Conservation (phyloP, 768 basidiomycete genomes). For the Suillus lakei region DNA sequence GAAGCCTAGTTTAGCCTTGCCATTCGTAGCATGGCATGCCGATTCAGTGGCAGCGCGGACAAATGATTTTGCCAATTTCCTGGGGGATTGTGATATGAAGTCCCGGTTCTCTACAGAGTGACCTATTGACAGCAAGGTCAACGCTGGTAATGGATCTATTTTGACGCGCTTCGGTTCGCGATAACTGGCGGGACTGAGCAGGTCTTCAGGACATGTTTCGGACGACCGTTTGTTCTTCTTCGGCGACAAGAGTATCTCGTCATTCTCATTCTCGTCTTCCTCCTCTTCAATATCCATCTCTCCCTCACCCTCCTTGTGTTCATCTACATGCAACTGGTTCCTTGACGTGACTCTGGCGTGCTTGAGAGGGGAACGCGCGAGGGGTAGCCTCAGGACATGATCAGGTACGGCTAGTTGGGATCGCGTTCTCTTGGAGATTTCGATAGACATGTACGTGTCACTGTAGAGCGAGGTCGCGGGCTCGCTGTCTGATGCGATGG, state of each 20-base stretch:
- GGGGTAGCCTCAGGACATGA: constrained; percentile 48
- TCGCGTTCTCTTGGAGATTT: constrained; percentile 42
- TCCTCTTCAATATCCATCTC: constrained; percentile 20
- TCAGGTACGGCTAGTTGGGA: constrained; percentile 57
- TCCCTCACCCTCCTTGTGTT: constrained; percentile 3
- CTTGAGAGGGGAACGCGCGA: constrained; percentile 56
- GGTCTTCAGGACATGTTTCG: constrained; percentile 21
- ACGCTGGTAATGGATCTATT: constrained; percentile 19
- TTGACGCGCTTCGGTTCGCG: constrained; percentile 33
- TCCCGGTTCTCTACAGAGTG: constrained; percentile 11
- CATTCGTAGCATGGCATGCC: constrained; percentile 6
- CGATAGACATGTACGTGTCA: constrained; percentile 1
- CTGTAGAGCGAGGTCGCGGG: neutral
- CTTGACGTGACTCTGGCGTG: constrained; percentile 44
- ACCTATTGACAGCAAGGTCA: constrained; percentile 16
- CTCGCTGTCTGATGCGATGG: neutral
- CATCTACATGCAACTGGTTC: neutral
- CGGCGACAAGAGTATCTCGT: constrained; percentile 47
- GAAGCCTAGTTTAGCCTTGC: constrained; percentile 10
- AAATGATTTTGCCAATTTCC: constrained; percentile 6
- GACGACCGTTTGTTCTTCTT: constrained; percentile 35
- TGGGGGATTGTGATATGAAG: constrained; percentile 5
- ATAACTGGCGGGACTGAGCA: constrained; percentile 16
- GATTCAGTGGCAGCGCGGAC: constrained; percentile 26
- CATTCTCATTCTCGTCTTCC: constrained; percentile 39